phyloP scores from a whole-genome alignment of 352 stramenopile genomes.

The Phytophthora uliginosa region DNA sequence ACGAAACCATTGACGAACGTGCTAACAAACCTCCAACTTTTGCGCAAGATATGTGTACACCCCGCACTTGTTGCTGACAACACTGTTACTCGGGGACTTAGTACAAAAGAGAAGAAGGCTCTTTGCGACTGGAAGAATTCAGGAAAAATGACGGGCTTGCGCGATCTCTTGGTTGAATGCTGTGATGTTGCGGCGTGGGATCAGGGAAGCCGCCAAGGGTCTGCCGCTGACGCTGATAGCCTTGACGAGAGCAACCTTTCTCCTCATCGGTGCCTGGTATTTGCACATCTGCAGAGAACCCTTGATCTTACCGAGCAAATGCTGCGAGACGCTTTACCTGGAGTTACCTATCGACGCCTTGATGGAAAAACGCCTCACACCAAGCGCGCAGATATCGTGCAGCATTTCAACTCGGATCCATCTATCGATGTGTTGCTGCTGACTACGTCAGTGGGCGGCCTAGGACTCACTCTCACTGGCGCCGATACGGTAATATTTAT shows the following conservation, averaged over 20 bases:
- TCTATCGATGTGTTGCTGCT: slow-evolving; percentile 96
- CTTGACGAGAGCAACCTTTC: slow-evolving; percentile 32
- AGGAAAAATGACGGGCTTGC: slow-evolving; percentile 93
- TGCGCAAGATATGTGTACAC: slow-evolving; percentile 97
- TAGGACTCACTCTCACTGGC: slow-evolving; percentile 97
- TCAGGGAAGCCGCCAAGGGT: slow-evolving; percentile 7
- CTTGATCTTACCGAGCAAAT: slow-evolving; percentile 95
- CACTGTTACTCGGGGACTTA: slow-evolving; percentile 30
- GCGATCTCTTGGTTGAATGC: slow-evolving; percentile 78
- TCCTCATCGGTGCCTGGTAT: slow-evolving; percentile 96
- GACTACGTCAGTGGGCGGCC: slow-evolving; percentile 95
- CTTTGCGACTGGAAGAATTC: slow-evolving; percentile 80
- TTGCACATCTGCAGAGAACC: slow-evolving; percentile 95
- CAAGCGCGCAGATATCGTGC: slow-evolving; percentile 86
- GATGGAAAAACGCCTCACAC: slow-evolving; percentile 90
- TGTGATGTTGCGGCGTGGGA: slow-evolving; percentile 55
- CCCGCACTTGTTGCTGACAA: slow-evolving; percentile 84
- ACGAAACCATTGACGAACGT: slow-evolving; percentile 47
- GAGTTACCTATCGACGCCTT: slow-evolving; percentile 89
- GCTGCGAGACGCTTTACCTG: slow-evolving; percentile 76
- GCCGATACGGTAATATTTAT: slow-evolving; percentile 99
- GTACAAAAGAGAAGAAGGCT: slow-evolving; percentile 34
- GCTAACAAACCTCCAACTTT: slow-evolving; percentile 73
- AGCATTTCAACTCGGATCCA: slow-evolving; percentile 94
- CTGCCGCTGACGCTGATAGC: slow-evolving; percentile 4